These are phyloP conservation scores for Handroanthus guayacan DNA, from an alignment of 257 asterid species.

Conservation along the genomic window DNA sequence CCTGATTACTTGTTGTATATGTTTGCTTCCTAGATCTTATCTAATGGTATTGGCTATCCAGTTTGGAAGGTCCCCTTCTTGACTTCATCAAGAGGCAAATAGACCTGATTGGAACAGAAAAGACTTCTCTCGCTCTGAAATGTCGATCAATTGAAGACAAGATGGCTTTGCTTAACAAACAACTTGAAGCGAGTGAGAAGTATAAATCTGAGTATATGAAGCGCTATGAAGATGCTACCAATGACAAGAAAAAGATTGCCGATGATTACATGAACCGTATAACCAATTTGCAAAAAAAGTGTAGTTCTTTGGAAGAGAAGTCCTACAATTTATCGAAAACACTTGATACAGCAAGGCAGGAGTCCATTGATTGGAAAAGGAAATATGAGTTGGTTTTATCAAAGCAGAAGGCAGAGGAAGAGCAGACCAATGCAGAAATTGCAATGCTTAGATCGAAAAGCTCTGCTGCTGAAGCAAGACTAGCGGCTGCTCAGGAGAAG, in stretches of 20 bases:
- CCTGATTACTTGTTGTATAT: too few relatives aligned
- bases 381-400: conserved; percentile 73
- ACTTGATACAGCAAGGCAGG: conserved; percentile 70
- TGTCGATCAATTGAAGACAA: conserved; percentile 84
- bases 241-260: conserved; percentile 82
- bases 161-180: conserved; percentile 79
- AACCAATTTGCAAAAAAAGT: conserved; percentile 75
- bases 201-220: conserved; percentile 88
- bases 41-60: conserved; percentile 46
- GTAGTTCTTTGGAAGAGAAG: conserved; percentile 84
- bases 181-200: conserved; percentile 88
- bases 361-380: conserved; percentile 84
- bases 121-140: conserved; percentile 78
- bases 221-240: conserved; percentile 89
- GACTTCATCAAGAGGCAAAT: conserved; percentile 87
- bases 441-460: conserved; percentile 78
- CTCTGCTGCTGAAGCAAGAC: conserved; percentile 98
- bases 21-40: conserved; percentile 17
- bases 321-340: conserved; percentile 70
- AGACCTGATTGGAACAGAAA: conserved; percentile 82
- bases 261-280: conserved; percentile 82
- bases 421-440: conserved; percentile 74
- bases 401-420: conserved; percentile 80
- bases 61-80: conserved; percentile 92
- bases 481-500: conserved; percentile 93